Percentiles rank a stretch among this genome's conserved stretches.
Conservation (phyloP, 164 flowering plant genomes). For the Platanus orientalis region DNA sequence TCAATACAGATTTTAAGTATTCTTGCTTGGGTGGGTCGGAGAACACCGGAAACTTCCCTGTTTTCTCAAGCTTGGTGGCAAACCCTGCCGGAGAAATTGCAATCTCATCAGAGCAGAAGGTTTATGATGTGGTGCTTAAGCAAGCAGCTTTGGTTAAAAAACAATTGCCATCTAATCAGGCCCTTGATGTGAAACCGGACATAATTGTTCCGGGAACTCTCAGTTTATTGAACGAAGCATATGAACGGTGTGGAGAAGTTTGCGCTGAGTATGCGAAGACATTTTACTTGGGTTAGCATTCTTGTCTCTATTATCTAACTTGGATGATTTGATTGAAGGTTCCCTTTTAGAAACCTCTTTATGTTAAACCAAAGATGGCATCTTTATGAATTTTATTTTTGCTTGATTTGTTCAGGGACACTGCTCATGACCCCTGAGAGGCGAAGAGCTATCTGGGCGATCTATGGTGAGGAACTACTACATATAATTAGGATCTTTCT, state of each 20-base stretch:
- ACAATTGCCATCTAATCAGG: constrained; percentile 28
- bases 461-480: constrained; percentile 54
- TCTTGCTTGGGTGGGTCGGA: constrained; percentile 24
- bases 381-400: not conserved
- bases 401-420: constrained; percentile 48
- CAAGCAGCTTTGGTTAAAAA: constrained; percentile 78
- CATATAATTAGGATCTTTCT: not conserved
- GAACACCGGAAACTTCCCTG: constrained; percentile 22
- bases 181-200: constrained; percentile 50
- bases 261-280: constrained; percentile 97
- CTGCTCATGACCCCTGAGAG: constrained; percentile 85
- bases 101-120: constrained; percentile 59
- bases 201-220: constrained; percentile 44
- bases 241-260: constrained; percentile 84
- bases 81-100: constrained; percentile 51
- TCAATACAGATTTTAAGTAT: constrained; percentile 27
- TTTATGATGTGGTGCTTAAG: constrained; percentile 76
- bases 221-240: constrained; percentile 64
- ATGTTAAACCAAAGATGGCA: too few relatives aligned
- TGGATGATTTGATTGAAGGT: not conserved
- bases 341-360: not conserved
- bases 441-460: constrained; percentile 87
- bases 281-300: constrained; percentile 72
- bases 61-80: constrained; percentile 44
- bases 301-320: not conserved